phyloP scores from a whole-genome alignment of 2,329 filamentous ascomycete genomes.

The Pseudogymnoascus sp. region DNA sequence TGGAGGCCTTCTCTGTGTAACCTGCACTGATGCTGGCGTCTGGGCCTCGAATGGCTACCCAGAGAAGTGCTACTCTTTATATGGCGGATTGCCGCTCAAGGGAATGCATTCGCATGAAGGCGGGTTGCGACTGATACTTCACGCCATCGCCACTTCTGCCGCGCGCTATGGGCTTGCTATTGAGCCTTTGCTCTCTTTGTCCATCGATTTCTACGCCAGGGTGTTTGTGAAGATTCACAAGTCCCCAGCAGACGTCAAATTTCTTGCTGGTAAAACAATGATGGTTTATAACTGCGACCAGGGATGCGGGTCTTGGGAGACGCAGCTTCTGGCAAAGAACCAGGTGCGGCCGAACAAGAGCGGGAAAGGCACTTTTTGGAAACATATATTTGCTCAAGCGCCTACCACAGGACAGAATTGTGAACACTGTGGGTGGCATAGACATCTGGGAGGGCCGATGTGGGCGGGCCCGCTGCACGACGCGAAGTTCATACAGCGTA shows the following conservation, averaged over 20 bases:
- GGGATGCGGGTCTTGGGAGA: constrained; percentile 88
- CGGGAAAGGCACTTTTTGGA: constrained; percentile 63
- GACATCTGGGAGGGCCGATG: constrained; percentile 89
- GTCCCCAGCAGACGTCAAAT: constrained; percentile 82
- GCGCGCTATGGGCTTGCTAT: constrained; percentile 81
- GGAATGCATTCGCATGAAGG: constrained; percentile 82
- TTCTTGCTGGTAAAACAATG: constrained; percentile 87
- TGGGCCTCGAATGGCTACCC: constrained; percentile 92
- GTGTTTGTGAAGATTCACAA: constrained; percentile 78
- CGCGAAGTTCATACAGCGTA: constrained; percentile 69
- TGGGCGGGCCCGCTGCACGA: constrained; percentile 88
- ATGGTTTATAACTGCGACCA: constrained; percentile 82
- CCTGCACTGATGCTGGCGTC: constrained; percentile 91
- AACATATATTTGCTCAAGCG: constrained; percentile 67
- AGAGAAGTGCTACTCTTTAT: constrained; percentile 90
- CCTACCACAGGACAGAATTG: constrained; percentile 63
- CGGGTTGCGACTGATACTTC: constrained; percentile 77
- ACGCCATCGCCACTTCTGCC: constrained; percentile 73
- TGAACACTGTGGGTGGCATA: constrained; percentile 77
- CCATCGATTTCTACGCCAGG: constrained; percentile 91
- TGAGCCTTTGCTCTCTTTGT: constrained; percentile 85
- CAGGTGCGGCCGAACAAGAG: constrained; percentile 63
- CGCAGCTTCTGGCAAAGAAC: constrained; percentile 69
- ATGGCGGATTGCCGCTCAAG: constrained; percentile 83
- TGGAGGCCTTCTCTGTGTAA: constrained; percentile 87